A percentile compares a stretch with the other conserved stretches of the same genome.
phyloP scores from a whole-genome alignment of 805 yeast species.

The Yarrowia sp. region DNA sequence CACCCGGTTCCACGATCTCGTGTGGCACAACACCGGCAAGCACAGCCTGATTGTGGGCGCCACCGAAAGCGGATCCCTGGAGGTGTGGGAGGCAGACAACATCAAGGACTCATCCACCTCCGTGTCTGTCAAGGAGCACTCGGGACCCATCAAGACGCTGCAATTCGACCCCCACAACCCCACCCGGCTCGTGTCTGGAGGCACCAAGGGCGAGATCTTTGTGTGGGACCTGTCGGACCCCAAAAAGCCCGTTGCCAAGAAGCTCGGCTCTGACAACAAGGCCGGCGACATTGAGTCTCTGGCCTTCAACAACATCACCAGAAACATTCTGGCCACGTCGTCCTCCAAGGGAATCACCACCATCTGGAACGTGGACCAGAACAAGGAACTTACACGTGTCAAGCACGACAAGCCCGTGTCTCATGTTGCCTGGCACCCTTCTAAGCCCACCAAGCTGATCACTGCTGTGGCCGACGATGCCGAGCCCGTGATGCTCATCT shows the following conservation, averaged over 20 bases:
- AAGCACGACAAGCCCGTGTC: constrained; percentile 76
- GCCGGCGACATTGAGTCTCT: constrained; percentile 76
- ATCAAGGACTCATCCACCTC: constrained; percentile 56
- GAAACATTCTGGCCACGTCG: constrained; percentile 90
- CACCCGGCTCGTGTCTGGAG: constrained; percentile 83
- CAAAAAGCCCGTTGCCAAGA: constrained; percentile 66
- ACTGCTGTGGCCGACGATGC: constrained; percentile 87
- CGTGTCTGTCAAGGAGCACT: constrained; percentile 63
- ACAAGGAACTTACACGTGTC: constrained; percentile 86
- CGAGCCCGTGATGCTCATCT: constrained; percentile 79
- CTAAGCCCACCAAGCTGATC: constrained; percentile 79
- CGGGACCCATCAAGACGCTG: constrained; percentile 72
- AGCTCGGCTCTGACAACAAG: constrained; percentile 55
- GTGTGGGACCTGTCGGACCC: constrained; percentile 80
- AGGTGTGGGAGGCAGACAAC: constrained; percentile 73
- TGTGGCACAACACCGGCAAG: constrained; percentile 73
- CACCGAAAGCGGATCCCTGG: constrained; percentile 79
- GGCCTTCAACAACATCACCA: constrained; percentile 85
- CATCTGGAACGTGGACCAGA: constrained; percentile 90
- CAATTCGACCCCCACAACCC: constrained; percentile 78
- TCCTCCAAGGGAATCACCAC: constrained; percentile 86
- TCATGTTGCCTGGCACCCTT: constrained; percentile 94
- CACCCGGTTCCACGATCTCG: constrained; percentile 75
- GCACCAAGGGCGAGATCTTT: constrained; percentile 84
- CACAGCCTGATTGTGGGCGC: constrained; percentile 82